Evolutionary conservation across 495 filamentous ascomycete genomes (phyloP).

Genomic region (Bombardia bombarda): DNA sequence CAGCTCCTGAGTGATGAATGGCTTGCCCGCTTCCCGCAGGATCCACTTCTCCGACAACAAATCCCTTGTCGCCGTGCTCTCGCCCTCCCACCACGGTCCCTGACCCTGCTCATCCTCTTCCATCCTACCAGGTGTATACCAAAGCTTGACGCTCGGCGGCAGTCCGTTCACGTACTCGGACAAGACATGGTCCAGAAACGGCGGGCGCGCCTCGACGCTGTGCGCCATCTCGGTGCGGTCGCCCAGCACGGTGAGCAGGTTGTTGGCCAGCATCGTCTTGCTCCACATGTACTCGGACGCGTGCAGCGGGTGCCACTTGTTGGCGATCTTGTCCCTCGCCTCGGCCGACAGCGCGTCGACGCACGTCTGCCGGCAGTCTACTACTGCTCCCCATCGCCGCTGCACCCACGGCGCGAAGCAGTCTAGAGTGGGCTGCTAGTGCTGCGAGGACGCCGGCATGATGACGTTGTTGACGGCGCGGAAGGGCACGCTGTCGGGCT

Average conservation of each 20-base stretch:
- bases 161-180: conserved; percentile 40
- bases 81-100: background rate
- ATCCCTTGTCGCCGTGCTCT: background rate
- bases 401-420: conserved; percentile 8
- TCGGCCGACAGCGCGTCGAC: conserved; percentile 7
- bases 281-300: conserved; percentile 36
- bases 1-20: conserved; percentile 43
- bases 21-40: conserved; percentile 38
- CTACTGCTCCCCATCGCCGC: conserved; percentile 1
- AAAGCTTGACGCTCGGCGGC: conserved; percentile 40
- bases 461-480: no score
- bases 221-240: conserved; percentile 48
- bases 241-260: conserved; percentile 36
- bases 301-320: conserved; percentile 45
- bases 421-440: background rate
- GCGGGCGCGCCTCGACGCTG: conserved; percentile 36
- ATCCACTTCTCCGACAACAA: conserved; percentile 40
- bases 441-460: no score
- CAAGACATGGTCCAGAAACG: conserved; percentile 45
- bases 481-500: no score
- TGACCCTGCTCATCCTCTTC: background rate
- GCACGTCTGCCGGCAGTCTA: conserved; percentile 10
- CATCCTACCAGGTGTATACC: conserved; percentile 17
- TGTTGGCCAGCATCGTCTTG: conserved; percentile 32
- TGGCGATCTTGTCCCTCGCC: conserved; percentile 20